Evolutionary conservation across 2,329 filamentous ascomycete genomes (phyloP), one percentile per base, ranked within the genome.

Genomic region (Ceratocystis eucalypticola): DNA sequence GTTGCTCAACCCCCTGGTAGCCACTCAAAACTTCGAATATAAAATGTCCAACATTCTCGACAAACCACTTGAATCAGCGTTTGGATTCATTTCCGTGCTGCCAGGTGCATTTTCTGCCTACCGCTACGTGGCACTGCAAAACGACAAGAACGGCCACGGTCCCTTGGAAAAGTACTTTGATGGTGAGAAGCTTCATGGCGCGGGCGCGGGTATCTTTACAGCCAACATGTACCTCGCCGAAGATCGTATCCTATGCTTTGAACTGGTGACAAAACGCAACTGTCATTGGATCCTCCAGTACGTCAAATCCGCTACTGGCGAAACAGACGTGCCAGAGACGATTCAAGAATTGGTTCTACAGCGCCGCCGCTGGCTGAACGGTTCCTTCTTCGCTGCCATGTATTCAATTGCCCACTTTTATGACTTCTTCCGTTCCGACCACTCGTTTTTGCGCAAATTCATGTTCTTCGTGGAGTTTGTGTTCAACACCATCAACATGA

Each of bases 41-140:
- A 99, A 99, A 82, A 96, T 99, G 88, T 96, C 91, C 75, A 99
- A 99, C 73, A 99, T 99, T 73, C 82, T 99, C 57, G 94, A 99
- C 76, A 99, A 99, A 78, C 94, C 94, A 1, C 80, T 99, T 50
- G 94, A 99, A 75, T 97, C 93, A 3, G 90, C 93, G 0, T 99
- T 99, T 75, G 94, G 94, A 61, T 99, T 97, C 78, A 97, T 99
- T 74, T 91, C 90, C 57, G 94, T 99, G 72, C 80, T 99, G 73
- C 94, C 94, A 0, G 94, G 94, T 79, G 94, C 94, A 67, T 96
- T 99, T 77, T 97, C 93, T n/a, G 94, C 94, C 22, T 99, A 99
- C 76, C 88, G 94, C 48, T 99, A 90, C 74, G 83, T 96, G 8
- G 94, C 94, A 3, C 80, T 99, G 59, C 94, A 97, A 74, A 97